phyloP scores from a whole-genome alignment of 495 filamentous ascomycete species.

The Talaromyces trachyspermus region DNA sequence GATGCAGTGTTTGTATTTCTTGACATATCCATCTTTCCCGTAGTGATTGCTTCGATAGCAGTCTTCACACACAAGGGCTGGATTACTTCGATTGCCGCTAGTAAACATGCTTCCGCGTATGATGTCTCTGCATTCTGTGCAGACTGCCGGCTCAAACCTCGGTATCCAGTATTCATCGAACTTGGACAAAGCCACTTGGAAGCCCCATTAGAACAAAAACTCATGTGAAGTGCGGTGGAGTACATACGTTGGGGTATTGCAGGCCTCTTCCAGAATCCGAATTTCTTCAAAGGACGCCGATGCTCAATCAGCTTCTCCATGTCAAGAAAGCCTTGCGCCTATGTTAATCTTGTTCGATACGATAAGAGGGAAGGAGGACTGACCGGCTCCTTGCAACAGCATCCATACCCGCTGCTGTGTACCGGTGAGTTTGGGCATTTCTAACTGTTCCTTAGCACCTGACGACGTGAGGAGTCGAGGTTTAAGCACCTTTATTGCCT shows the following conservation, averaged over 20 bases:
- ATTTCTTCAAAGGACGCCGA: slow-evolving; percentile 14
- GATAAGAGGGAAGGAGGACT: no score
- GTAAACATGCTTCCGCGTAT: background rate
- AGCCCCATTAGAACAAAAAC: no score
- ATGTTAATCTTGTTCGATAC: no score
- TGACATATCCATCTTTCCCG: background rate
- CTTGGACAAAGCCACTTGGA: background rate
- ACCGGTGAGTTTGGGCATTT: no score
- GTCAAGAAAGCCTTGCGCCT: slow-evolving; percentile 33
- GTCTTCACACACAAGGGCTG: background rate
- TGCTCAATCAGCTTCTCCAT: slow-evolving; percentile 31
- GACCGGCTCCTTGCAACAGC: no score
- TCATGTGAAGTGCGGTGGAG: background rate
- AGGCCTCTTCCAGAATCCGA: slow-evolving; percentile 18
- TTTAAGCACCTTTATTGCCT: no score
- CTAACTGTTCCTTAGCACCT: no score
- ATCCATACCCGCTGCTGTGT: no score
- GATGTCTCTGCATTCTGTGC: slow-evolving; percentile 1
- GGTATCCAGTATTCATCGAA: background rate
- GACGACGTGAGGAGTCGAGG: no score
- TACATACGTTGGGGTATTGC: slow-evolving; percentile 18
- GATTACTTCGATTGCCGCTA: background rate
- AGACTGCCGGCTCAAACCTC: background rate
- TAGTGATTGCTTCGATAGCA: background rate
- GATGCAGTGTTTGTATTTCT: slow-evolving; percentile 23